A percentile compares a stretch with the other conserved stretches of the same genome.
Conservation (phyloP, 495 filamentous ascomycete genomes). For the Cudoniella acicularis region DNA sequence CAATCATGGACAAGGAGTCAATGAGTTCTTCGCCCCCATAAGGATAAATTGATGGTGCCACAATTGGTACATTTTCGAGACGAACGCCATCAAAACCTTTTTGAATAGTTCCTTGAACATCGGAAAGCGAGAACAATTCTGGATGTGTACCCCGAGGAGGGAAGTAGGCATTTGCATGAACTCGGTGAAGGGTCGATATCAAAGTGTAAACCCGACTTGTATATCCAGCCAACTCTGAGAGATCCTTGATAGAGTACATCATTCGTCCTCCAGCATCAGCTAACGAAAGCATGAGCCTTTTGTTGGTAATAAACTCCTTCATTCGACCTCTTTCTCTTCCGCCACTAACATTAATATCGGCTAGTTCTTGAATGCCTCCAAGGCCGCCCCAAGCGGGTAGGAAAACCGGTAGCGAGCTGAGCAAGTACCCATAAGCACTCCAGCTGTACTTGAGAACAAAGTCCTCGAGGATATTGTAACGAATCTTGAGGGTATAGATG, state of each 20-base stretch:
- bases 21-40: conserved; percentile 88
- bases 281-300: conserved; percentile 94
- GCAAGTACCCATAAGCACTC: conserved; percentile 94
- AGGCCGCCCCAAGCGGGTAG: conserved; percentile 91
- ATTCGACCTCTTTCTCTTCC: conserved; percentile 78
- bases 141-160: conserved; percentile 60
- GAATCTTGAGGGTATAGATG: conserved; percentile 92
- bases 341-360: conserved; percentile 36
- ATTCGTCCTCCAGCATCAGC: conserved; percentile 95
- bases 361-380: conserved; percentile 64
- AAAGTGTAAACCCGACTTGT: conserved; percentile 94
- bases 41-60: conserved; percentile 79
- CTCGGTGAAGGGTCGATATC: conserved; percentile 89
- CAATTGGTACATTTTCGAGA: conserved; percentile 88
- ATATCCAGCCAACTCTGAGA: conserved; percentile 91
- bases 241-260: conserved; percentile 99
- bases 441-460: conserved; percentile 98
- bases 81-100: conserved; percentile 93
- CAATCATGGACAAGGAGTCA: conserved; percentile 79
- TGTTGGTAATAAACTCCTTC: conserved; percentile 99
- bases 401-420: conserved; percentile 91
- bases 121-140: conserved; percentile 82
- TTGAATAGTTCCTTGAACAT: conserved; percentile 88
- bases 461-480: conserved; percentile 98
- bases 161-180: conserved; percentile 85